These are phyloP conservation scores for Tolypocladium capitatum DNA, from an alignment of 2,329 filamentous ascomycete species.

Conservation along the genomic window DNA sequence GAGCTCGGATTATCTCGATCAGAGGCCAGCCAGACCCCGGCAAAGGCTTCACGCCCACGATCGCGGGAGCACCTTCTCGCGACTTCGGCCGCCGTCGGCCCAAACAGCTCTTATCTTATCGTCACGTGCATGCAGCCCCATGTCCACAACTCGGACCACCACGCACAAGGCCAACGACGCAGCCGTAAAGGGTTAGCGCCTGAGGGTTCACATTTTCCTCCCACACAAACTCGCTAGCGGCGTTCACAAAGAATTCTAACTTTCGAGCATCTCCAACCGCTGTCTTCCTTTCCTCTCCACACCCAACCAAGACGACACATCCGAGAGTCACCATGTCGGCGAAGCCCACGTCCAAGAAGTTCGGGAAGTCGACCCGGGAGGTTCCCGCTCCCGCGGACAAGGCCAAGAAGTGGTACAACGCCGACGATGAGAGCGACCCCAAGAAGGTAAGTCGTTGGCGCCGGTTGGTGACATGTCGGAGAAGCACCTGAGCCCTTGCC, in stretches of 20 bases:
- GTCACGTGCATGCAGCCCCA: conserved; percentile 24
- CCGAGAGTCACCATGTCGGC: conserved; percentile 54
- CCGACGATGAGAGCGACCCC: conserved; percentile 74
- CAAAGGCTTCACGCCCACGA: conserved; percentile 5
- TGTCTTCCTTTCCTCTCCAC: conserved; percentile 21
- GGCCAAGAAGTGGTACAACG: conserved; percentile 98
- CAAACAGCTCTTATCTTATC: conserved; percentile 15
- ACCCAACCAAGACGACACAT: conserved; percentile 29
- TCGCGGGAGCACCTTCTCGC: conserved; percentile 23
- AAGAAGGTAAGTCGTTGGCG: conserved; percentile 72
- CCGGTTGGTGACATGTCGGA: conserved; percentile 8
- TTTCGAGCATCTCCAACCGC: conserved; percentile 25
- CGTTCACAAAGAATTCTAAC: conserved; percentile 28
- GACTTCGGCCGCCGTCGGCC: conserved; percentile 19
- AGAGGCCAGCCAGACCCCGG: background rate
- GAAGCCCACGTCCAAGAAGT: conserved; percentile 79
- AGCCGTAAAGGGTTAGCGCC: conserved; percentile 19
- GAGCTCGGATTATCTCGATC: background rate
- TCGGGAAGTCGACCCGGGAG: conserved; percentile 90
- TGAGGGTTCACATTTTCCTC: conserved; percentile 31
- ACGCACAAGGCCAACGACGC: too few relatives aligned
- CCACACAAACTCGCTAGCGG: conserved; percentile 30
- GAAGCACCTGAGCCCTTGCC: background rate
- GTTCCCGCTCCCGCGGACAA: conserved; percentile 79
- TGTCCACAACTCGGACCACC: conserved; percentile 10